Evolutionary conservation across 805 yeast species (phyloP).

Genomic region (Candida jianshihensis): DNA sequence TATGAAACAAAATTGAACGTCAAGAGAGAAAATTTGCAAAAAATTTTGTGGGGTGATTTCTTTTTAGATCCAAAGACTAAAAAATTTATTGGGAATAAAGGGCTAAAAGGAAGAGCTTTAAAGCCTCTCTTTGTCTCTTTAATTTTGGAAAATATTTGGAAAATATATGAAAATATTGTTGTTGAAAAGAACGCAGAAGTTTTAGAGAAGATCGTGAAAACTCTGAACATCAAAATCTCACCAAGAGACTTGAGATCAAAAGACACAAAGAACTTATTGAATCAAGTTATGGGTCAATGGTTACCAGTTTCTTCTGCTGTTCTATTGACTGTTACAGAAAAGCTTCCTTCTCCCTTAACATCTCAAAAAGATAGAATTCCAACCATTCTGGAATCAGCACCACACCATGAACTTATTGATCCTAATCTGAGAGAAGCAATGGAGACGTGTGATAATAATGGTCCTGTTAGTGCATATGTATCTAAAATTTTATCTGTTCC

Average conservation of each 20-base stretch:
- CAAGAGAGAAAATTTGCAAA: conserved; percentile 67
- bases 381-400: conserved; percentile 53
- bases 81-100: conserved; percentile 63
- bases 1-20: conserved; percentile 82
- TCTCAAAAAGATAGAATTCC: conserved; percentile 74
- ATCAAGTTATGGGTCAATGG: conserved; percentile 84
- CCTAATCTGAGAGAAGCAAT: conserved; percentile 45
- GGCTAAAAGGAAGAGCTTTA: conserved; percentile 50
- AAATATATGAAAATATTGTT: conserved; percentile 68
- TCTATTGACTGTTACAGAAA: conserved; percentile 75
- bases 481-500: conserved; percentile 89
- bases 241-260: conserved; percentile 78
- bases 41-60: conserved; percentile 94
- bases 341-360: conserved; percentile 71
- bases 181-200: conserved; percentile 61
- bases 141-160: conserved; percentile 88
- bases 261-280: conserved; percentile 59
- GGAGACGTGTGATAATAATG: conserved; percentile 56
- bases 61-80: conserved; percentile 86
- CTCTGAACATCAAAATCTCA: conserved; percentile 58
- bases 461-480: conserved; percentile 70
- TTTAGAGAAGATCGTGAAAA: conserved; percentile 64
- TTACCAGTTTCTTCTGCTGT: conserved; percentile 86
- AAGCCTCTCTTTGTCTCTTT: conserved; percentile 85
- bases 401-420: conserved; percentile 44